Evolutionary conservation across 2,329 filamentous ascomycete species (phyloP).

Genomic region (Phyllosticta ampelicida): DNA sequence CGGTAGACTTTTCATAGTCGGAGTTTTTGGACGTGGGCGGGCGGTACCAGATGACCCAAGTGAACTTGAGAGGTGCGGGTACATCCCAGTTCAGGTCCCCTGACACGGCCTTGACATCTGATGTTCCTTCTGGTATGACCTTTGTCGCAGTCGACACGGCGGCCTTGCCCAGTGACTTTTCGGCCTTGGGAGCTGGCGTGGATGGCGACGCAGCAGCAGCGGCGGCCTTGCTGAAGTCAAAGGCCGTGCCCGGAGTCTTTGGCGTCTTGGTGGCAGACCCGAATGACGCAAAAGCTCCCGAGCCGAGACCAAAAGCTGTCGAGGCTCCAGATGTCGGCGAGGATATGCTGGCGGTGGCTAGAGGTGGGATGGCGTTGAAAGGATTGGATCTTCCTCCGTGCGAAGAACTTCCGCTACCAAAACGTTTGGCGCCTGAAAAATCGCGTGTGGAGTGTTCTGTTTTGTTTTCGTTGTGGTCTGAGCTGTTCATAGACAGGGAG

Average conservation of each 20-base stretch:
- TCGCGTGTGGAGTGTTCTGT: slow-evolving; percentile 49
- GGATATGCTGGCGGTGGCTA: slow-evolving; percentile 52
- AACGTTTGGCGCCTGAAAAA: slow-evolving; percentile 38
- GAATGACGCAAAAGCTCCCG: slow-evolving; percentile 93
- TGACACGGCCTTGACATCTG: slow-evolving; percentile 28
- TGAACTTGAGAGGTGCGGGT: slow-evolving; percentile 58
- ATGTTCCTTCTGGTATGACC: neutral
- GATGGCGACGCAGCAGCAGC: slow-evolving; percentile 37
- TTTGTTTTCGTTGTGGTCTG: slow-evolving; percentile 41
- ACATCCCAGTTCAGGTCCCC: slow-evolving; percentile 29
- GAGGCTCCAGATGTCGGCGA: slow-evolving; percentile 70
- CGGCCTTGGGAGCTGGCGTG: slow-evolving; percentile 53
- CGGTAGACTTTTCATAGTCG: slow-evolving; percentile 95
- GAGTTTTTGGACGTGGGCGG: slow-evolving; percentile 95
- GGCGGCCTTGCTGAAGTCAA: slow-evolving; percentile 59
- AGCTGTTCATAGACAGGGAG: slow-evolving; percentile 67
- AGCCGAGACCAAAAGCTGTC: slow-evolving; percentile 86
- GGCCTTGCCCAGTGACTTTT: slow-evolving; percentile 26
- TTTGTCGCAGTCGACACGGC: slow-evolving; percentile 7
- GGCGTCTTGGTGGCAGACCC: slow-evolving; percentile 72
- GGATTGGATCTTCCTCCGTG: slow-evolving; percentile 65
- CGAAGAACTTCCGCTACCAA: slow-evolving; percentile 61
- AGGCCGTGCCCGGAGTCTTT: slow-evolving; percentile 70
- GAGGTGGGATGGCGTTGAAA: slow-evolving; percentile 64
- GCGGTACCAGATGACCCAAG: slow-evolving; percentile 95